These are phyloP conservation scores for Metschnikowia gruessii DNA, from an alignment of 805 yeast species.

Conservation along the genomic window DNA sequence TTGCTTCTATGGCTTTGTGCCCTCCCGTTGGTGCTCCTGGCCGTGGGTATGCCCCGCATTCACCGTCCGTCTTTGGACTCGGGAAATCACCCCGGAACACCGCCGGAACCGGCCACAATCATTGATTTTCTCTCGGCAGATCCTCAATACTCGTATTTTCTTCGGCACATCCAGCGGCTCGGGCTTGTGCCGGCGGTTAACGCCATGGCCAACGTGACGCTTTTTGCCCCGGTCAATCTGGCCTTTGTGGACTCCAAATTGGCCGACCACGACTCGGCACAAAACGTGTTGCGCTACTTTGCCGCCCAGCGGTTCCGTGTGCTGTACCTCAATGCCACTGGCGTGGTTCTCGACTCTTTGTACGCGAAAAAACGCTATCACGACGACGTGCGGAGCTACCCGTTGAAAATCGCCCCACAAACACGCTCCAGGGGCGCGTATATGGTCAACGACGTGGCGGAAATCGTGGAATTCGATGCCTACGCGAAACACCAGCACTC, in stretches of 20 bases:
- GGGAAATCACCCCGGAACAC: not conserved
- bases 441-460: slow-evolving; percentile 42
- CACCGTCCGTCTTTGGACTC: not conserved
- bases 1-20: slow-evolving; percentile 6
- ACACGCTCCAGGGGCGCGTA: slow-evolving; percentile 23
- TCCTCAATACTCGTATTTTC: slow-evolving; percentile 63
- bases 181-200: slow-evolving; percentile 65
- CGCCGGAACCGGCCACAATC: slow-evolving; percentile 38
- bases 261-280: slow-evolving; percentile 19
- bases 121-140: slow-evolving; percentile 68
- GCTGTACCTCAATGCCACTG: slow-evolving; percentile 25
- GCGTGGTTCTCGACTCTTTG: slow-evolving; percentile 32
- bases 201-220: slow-evolving; percentile 57
- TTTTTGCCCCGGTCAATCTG: slow-evolving; percentile 78
- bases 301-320: slow-evolving; percentile 33
- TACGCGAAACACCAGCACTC: slow-evolving; percentile 62
- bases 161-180: slow-evolving; percentile 56
- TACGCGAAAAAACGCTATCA: slow-evolving; percentile 15
- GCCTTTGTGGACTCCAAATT: slow-evolving; percentile 50
- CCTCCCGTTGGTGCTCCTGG: slow-evolving; percentile 8
- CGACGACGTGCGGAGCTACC: slow-evolving; percentile 6
- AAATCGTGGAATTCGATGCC: slow-evolving; percentile 56
- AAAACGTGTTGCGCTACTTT: slow-evolving; percentile 29
- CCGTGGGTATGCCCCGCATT: slow-evolving; percentile 13
- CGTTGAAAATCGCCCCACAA: slow-evolving; percentile 19